phyloP scores from a whole-genome alignment of 106 monocot genomes.

The Amphibolis antarctica region DNA sequence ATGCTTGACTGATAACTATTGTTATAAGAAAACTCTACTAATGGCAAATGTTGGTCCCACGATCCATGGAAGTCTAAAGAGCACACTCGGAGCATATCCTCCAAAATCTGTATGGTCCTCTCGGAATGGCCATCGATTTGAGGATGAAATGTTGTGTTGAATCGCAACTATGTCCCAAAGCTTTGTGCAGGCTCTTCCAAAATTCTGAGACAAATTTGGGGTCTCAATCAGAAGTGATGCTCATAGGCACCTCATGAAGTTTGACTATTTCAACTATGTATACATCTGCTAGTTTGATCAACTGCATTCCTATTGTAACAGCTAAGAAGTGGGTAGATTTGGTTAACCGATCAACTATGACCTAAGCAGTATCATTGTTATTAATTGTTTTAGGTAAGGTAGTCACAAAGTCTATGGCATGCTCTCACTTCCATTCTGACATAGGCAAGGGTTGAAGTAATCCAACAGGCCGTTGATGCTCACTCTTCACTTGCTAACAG shows the following conservation, averaged over 20 bases:
- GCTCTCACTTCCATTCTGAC: slow-evolving; percentile 6
- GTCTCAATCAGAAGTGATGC: background rate
- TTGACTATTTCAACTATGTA: too few species aligned
- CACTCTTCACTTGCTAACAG: slow-evolving; percentile 6
- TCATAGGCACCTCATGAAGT: background rate
- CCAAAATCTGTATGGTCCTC: background rate
- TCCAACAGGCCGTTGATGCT: background rate
- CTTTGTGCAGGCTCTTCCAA: background rate
- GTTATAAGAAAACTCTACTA: background rate
- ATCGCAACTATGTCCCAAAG: background rate
- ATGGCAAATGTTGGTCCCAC: background rate
- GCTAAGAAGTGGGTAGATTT: slow-evolving; percentile 2
- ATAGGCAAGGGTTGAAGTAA: too few species aligned
- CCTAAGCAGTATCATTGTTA: background rate
- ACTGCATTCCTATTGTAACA: background rate
- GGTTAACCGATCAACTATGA: background rate
- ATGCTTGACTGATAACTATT: background rate
- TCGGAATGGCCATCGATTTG: background rate
- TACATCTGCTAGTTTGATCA: background rate
- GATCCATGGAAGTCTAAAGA: background rate
- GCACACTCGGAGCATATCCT: background rate
- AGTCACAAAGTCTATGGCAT: background rate
- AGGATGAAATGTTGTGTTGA: background rate
- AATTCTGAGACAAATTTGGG: background rate
- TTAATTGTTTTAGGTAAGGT: background rate